phyloP scores from a whole-genome alignment of 2,329 filamentous ascomycete genomes.

The Diplodia sapinea region DNA sequence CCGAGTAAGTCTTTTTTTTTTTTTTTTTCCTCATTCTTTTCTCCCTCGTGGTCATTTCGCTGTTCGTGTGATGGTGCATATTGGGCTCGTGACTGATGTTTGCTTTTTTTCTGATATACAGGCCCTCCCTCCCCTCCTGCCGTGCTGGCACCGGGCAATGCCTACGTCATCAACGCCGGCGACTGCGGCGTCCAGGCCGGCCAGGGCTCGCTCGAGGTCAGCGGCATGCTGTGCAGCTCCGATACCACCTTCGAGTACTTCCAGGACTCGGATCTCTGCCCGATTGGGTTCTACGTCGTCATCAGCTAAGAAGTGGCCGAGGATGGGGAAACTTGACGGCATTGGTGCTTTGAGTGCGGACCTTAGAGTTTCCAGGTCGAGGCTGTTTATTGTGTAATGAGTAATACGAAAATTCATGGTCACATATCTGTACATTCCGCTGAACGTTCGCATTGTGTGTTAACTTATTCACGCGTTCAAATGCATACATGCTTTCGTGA shows the following conservation, averaged over 20 bases:
- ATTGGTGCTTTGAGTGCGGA: no score
- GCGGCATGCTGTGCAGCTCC: slow-evolving; percentile 35
- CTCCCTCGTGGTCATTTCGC: background rate
- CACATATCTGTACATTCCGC: no score
- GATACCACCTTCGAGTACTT: slow-evolving; percentile 36
- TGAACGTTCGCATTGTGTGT: no score
- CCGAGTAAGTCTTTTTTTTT: slow-evolving; percentile 30
- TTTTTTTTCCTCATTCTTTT: no score
- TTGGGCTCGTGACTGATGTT: background rate
- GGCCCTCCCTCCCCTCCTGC: slow-evolving; percentile 35
- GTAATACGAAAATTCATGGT: background rate
- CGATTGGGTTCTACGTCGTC: slow-evolving; percentile 37
- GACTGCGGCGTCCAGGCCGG: slow-evolving; percentile 35
- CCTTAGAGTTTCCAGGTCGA: background rate
- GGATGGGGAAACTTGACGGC: background rate
- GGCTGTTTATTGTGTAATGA: background rate
- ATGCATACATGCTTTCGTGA: no score
- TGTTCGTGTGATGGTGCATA: background rate
- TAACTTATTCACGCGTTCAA: no score
- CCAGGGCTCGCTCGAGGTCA: slow-evolving; percentile 33
- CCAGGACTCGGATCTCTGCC: slow-evolving; percentile 35
- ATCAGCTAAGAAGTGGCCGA: slow-evolving; percentile 26
- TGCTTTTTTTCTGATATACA: background rate
- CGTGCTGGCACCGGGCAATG: slow-evolving; percentile 35
- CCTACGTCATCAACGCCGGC: slow-evolving; percentile 35